Evolutionary conservation across 345 rosid species (phyloP).

Genomic region (Iberis pinnata): DNA sequence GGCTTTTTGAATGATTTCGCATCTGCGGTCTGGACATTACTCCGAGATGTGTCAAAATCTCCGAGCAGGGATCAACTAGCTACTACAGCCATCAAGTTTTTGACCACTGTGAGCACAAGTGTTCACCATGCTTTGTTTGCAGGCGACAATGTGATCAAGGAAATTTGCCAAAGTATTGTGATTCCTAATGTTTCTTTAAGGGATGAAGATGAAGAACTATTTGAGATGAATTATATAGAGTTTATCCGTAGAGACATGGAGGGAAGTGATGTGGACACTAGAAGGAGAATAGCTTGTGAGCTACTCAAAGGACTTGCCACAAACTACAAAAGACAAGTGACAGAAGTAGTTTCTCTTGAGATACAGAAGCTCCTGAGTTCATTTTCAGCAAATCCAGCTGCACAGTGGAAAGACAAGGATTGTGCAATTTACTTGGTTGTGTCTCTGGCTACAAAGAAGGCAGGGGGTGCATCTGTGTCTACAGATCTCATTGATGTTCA

Average conservation of each 20-base stretch:
- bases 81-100: conserved; percentile 84
- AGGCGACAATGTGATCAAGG: conserved; percentile 61
- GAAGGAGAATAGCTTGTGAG: conserved; percentile 97
- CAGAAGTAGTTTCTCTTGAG: conserved; percentile 59
- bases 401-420: conserved; percentile 93
- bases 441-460: conserved; percentile 79
- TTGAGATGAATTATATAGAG: conserved; percentile 94
- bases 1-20: conserved; percentile 65
- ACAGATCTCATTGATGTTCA: conserved; percentile 85
- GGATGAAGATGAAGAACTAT: conserved; percentile 94
- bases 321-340: conserved; percentile 68
- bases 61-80: conserved; percentile 72
- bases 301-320: conserved; percentile 87
- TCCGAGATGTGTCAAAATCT: conserved; percentile 60
- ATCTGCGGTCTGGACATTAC: conserved; percentile 80
- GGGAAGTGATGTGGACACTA: conserved; percentile 95
- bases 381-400: conserved; percentile 58
- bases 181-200: conserved; percentile 88
- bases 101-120: conserved; percentile 89
- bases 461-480: conserved; percentile 70
- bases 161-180: conserved; percentile 86
- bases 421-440: conserved; percentile 92
- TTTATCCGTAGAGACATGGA: conserved; percentile 99
- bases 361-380: conserved; percentile 63
- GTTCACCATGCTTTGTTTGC: conserved; percentile 87